phyloP scores from a whole-genome alignment of 2,329 filamentous ascomycete genomes.

The Talaromyces sp. region DNA sequence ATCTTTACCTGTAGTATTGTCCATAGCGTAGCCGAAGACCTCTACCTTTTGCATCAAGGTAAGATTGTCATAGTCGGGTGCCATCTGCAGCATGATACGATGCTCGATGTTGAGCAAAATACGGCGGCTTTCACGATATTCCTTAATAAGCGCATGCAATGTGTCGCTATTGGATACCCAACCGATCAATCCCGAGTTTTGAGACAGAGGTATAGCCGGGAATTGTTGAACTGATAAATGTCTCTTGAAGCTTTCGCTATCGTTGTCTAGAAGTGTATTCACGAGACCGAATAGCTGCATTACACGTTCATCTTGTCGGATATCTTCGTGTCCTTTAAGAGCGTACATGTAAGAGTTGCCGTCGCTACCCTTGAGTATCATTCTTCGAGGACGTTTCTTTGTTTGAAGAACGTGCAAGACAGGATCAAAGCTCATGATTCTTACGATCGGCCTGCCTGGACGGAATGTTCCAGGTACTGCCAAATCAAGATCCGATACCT shows the following conservation, averaged over 20 bases:
- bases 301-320: constrained; percentile 95
- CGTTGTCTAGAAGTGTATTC: constrained; percentile 90
- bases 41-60: constrained; percentile 99
- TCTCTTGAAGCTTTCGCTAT: constrained; percentile 94
- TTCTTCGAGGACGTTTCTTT: constrained; percentile 90
- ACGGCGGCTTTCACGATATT: constrained; percentile 95
- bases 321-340: constrained; percentile 99
- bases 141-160: constrained; percentile 89
- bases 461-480: constrained; percentile 95
- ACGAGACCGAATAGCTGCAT: constrained; percentile 99
- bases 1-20: constrained; percentile 98
- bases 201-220: constrained; percentile 93
- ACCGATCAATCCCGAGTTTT: constrained; percentile 89
- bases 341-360: constrained; percentile 82
- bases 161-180: constrained; percentile 99
- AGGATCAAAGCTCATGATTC: constrained; percentile 84
- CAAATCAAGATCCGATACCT: constrained; percentile 79
- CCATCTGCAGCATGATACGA: constrained; percentile 99
- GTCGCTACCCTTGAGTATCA: constrained; percentile 84
- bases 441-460: constrained; percentile 73
- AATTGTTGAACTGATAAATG: constrained; percentile 96
- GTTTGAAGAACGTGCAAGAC: constrained; percentile 91
- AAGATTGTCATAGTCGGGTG: constrained; percentile 96
- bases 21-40: constrained; percentile 96
- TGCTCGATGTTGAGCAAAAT: constrained; percentile 99